Base-by-base conservation (phyloP, 345 rosid genomes). In the Salix exigua region DNA sequence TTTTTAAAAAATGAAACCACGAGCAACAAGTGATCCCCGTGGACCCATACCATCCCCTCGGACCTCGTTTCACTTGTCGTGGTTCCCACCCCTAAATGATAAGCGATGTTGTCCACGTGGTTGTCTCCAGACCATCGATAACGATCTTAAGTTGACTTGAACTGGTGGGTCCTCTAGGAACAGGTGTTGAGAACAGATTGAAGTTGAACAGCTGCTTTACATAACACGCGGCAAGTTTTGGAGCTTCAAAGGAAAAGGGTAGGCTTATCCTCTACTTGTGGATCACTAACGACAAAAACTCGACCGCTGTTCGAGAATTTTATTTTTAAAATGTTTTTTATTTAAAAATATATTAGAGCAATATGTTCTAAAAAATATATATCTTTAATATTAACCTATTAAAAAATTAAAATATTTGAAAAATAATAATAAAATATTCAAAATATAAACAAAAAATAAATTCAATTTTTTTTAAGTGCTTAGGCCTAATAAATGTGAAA, bases 231-330 rank as follows among this genome's bases (percentile, higher is more conserved):
- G 40, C 60, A 16, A 21, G 38, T 30, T 28, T 6, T 7, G 11
- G 18, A 18, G 60, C 25, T 7, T 33, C 42, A 7, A n/a, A 50
- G 71, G 37, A 75, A 51, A 33, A 30, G 6, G 26, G 17, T 0
- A 21, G 31, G 35, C 65, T 66, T 51, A 66, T 66, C 78, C 66
- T 48, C 48, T 66, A 26, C 53, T 19, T 73, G 75, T 18, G 26
- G 40, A 38, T 46, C 28, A 44, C 18, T 9, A 4, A 42, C 10
- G 16, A 33, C 18, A 62, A 30, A 44, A 33, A 33, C 35, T 33
- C 35, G 35, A 33, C 35, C 35, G 35, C 1, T 33, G 35, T 4
- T 33, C 35, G 35, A 33, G 35, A 33, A 33, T 33, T 33, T 33
- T 33, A 33, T 33, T 33, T 33, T 33, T 33, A 33, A 33, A 31